Evolutionary conservation across 305 asterid species (phyloP).

Genomic region (Fraxinus nigra): DNA sequence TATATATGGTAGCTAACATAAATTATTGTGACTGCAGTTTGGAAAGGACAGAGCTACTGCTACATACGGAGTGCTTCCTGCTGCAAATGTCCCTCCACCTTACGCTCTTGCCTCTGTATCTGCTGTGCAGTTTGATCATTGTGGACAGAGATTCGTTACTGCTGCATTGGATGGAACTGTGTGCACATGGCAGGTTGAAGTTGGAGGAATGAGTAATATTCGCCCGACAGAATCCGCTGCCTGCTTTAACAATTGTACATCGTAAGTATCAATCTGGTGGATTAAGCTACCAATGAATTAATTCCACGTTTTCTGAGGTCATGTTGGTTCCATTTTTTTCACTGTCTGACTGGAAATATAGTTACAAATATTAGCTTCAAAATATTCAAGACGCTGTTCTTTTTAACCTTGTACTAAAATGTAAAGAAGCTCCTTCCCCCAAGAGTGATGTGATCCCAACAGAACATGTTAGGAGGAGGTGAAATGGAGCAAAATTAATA

Average conservation of each 20-base stretch:
- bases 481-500: background rate
- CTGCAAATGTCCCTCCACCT: constrained; percentile 93
- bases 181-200: constrained; percentile 99
- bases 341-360: constrained; percentile 12
- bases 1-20: constrained; percentile 20
- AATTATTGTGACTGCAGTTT: constrained; percentile 60
- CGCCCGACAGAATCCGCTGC: constrained; percentile 84
- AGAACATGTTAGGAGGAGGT: background rate
- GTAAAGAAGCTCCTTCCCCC: background rate
- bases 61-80: constrained; percentile 95
- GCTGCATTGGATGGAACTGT: constrained; percentile 96
- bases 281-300: constrained; percentile 22
- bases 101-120: constrained; percentile 92
- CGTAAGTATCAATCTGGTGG: constrained; percentile 49
- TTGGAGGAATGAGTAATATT: constrained; percentile 91
- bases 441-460: background rate
- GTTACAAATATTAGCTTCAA: background rate
- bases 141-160: constrained; percentile 93
- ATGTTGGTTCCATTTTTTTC: constrained; percentile 10
- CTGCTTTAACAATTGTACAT: constrained; percentile 88
- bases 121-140: constrained; percentile 79
- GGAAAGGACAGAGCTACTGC: constrained; percentile 88
- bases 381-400: background rate
- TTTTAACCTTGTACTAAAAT: background rate
- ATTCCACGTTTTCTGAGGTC: constrained; percentile 7